A percentile compares a stretch with the other conserved stretches of the same genome.
These are phyloP conservation scores for Lotus japonicus DNA, from an alignment of 306 rosid genomes.

Conservation along the genomic window DNA sequence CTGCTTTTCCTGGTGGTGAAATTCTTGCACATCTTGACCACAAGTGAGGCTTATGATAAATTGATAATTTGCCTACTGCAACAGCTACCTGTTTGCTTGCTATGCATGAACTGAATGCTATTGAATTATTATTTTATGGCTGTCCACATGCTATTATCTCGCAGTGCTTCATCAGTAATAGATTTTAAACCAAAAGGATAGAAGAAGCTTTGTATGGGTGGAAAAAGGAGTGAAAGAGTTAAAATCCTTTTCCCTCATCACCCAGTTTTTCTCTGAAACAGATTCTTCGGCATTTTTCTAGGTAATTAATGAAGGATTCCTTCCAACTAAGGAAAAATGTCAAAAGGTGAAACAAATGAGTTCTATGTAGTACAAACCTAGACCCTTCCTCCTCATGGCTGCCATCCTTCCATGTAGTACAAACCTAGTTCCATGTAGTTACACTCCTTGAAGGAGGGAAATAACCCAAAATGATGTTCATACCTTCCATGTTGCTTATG, in stretches of 20 bases:
- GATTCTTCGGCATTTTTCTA: not conserved
- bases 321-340: not conserved
- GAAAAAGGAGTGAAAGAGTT: not conserved
- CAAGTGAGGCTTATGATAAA: slow-evolving; percentile 51
- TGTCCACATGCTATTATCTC: not conserved
- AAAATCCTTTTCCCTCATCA: not conserved
- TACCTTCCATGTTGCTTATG: not conserved
- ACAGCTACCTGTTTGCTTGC: not conserved
- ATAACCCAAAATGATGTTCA: not conserved
- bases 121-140: not conserved
- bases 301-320: not conserved
- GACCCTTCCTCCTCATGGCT: not conserved
- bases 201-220: not conserved
- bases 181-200: not conserved
- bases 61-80: slow-evolving; percentile 1
- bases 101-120: not conserved
- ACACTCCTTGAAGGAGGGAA: not conserved
- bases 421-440: not conserved
- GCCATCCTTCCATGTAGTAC: too few species aligned
- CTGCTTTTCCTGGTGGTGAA: slow-evolving; percentile 90
- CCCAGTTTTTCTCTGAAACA: not conserved
- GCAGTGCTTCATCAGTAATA: not conserved
- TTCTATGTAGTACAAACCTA: not conserved
- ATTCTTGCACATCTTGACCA: slow-evolving; percentile 92
- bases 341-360: not conserved